Evolutionary conservation across 2,329 filamentous ascomycete genomes (phyloP), one percentile per base, ranked within the genome.

Genomic region (Fusarium decemcellulare): DNA sequence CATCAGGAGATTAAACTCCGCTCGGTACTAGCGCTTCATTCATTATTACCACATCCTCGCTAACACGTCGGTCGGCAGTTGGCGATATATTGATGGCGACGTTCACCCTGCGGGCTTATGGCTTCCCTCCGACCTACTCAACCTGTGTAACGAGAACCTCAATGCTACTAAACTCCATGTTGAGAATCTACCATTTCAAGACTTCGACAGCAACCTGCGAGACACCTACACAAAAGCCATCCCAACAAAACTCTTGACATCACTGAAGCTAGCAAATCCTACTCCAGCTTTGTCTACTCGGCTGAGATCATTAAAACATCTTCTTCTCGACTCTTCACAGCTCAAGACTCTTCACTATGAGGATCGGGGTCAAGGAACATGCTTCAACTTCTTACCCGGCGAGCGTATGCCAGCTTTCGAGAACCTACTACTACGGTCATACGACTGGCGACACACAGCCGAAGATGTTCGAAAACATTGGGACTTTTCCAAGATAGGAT

Each of bases 391-490:
- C 34, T 40, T 56, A 0, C 64, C 63, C 0, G 74, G 71, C 16
- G 84, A 86, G 58, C 77, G 81, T 11, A 72, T 87, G 27, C 84
- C 85, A 2, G 73, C 84, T 0, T 71, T 87, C 6, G 71, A 69
- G 18, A 78, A 83, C 8, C 74, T 87, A 5, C 74, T 72, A 2
- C 73, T 87, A 39, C 80, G 79, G 51, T 85, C 82, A 2, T 87
- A 87, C 65, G 81, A 86, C 74, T 86, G 85, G 85, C 75, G 79
- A 10, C 85, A 87, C 65, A 74, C 74, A 2, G 50, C 68, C 0
- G 74, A 78, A 4, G 79, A 80, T 5, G 83, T 84, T 6, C 67
- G 60, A 2, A 67, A 63, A 16, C 83, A 86, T 60, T 87, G 84
- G 84, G 79, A 85, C 69, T 81, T 87, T 63, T 82, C 82, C 6